Evolutionary conservation across 257 asterid genomes (phyloP).

Genomic region (Thymus mandschuricus): DNA sequence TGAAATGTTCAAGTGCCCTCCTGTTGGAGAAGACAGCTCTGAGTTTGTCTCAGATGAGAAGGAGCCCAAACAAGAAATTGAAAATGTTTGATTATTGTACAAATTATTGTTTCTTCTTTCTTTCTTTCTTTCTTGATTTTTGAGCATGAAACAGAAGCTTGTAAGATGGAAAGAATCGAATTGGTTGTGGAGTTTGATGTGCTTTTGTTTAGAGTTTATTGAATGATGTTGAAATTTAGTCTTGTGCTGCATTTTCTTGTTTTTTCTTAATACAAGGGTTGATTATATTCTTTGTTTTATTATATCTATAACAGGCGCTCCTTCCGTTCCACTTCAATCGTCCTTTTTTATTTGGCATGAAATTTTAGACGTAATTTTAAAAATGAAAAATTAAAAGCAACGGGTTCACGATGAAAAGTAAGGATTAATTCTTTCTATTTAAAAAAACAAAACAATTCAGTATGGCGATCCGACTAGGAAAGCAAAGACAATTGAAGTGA

Average conservation of each 20-base stretch:
- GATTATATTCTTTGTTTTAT: no score
- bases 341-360: no score
- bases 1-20: constrained; percentile 61
- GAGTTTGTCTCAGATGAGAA: constrained; percentile 49
- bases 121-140: not conserved
- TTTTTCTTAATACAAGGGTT: not conserved
- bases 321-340: no score
- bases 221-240: constrained; percentile 11
- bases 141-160: constrained; percentile 9
- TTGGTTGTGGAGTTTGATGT: constrained; percentile 19
- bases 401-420: no score
- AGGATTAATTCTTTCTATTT: no score
- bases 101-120: not conserved
- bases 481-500: no score
- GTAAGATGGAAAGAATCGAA: constrained; percentile 13
- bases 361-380: no score
- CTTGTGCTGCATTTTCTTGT: not conserved
- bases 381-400: no score
- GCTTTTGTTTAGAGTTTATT: constrained; percentile 20
- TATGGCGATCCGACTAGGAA: no score
- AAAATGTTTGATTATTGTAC: constrained; percentile 43
- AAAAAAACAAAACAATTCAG: no score
- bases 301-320: not conserved
- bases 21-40: constrained; percentile 50
- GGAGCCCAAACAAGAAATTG: constrained; percentile 60